A percentile compares a stretch with the other conserved stretches of the same genome.
Conservation (phyloP, 2,329 filamentous ascomycete genomes). For the Chaetothyriales sp. region DNA sequence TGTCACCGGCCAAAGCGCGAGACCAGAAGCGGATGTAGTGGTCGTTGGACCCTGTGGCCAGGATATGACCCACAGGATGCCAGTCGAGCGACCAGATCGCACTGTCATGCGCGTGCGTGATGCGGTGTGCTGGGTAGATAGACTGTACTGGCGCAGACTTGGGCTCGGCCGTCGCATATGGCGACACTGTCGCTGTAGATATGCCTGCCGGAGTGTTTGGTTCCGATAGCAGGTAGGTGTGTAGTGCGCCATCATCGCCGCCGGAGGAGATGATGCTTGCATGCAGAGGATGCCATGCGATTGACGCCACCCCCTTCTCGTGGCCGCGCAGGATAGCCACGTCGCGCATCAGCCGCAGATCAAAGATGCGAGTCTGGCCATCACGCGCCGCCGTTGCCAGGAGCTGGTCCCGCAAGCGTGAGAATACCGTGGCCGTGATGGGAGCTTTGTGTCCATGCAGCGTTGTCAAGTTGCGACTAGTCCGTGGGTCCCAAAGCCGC, state of each 20-base stretch:
- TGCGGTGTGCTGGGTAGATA: conserved; percentile 78
- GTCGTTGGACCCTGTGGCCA: conserved; percentile 91
- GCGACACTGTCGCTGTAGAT: conserved; percentile 47
- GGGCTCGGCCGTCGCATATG: conserved; percentile 73
- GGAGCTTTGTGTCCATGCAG: conserved; percentile 96
- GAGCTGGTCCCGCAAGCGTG: conserved; percentile 66
- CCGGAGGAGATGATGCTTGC: conserved; percentile 78
- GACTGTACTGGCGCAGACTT: conserved; percentile 67
- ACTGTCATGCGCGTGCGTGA: conserved; percentile 81
- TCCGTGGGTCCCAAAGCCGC: conserved; percentile 96
- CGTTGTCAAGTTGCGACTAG: conserved; percentile 75
- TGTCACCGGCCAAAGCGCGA: conserved; percentile 62
- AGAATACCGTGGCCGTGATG: conserved; percentile 83
- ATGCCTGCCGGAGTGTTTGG: conserved; percentile 67
- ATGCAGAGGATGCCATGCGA: conserved; percentile 89
- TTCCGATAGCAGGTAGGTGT: conserved; percentile 92
- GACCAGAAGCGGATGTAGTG: conserved; percentile 96
- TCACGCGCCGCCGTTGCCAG: conserved; percentile 87
- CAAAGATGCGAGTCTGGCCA: conserved; percentile 82
- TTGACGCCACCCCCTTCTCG: conserved; percentile 85
- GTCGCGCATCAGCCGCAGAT: conserved; percentile 95
- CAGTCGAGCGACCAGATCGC: conserved; percentile 97
- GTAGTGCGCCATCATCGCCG: conserved; percentile 73
- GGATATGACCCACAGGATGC: conserved; percentile 90
- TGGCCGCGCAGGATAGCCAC: conserved; percentile 85